A percentile compares a stretch with the other conserved stretches of the same genome.
These are phyloP conservation scores for Colletotrichum limetticola DNA, from an alignment of 2,329 filamentous ascomycete genomes.

Conservation along the genomic window DNA sequence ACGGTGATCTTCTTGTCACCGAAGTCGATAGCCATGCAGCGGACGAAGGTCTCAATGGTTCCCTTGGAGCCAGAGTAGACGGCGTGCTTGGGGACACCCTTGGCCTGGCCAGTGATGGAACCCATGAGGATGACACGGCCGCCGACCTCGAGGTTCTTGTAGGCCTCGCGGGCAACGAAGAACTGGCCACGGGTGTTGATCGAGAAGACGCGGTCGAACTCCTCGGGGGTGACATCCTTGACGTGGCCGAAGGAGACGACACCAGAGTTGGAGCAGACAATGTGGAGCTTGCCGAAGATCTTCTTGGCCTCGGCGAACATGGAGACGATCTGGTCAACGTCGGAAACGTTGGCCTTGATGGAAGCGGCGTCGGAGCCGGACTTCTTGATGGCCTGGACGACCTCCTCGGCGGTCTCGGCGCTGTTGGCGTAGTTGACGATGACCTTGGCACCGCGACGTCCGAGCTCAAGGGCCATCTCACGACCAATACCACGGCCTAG, in stretches of 20 bases:
- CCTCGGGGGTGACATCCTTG: constrained; percentile 75
- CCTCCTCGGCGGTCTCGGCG: constrained; percentile 65
- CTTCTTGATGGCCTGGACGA: constrained; percentile 61
- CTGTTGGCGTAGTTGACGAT: constrained; percentile 70
- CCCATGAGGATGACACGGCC: constrained; percentile 80
- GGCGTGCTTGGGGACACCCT: constrained; percentile 76
- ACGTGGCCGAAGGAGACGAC: constrained; percentile 76
- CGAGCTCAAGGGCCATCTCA: constrained; percentile 68
- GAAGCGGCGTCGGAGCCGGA: constrained; percentile 70
- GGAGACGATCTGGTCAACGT: constrained; percentile 69
- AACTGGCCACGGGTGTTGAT: constrained; percentile 77
- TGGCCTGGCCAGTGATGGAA: constrained; percentile 74
- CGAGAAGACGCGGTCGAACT: constrained; percentile 77
- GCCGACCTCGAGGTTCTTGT: constrained; percentile 74
- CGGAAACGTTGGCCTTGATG: constrained; percentile 75
- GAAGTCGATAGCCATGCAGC: constrained; percentile 77
- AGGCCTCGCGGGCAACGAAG: constrained; percentile 77
- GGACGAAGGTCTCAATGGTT: constrained; percentile 80
- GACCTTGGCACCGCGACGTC: constrained; percentile 65
- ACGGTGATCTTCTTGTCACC: constrained; percentile 75
- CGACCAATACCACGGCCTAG: constrained; percentile 68
- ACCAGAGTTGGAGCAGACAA: constrained; percentile 77
- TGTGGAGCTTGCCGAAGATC: constrained; percentile 74
- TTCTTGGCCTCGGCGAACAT: constrained; percentile 72
- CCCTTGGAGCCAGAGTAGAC: constrained; percentile 83